These are phyloP conservation scores for Podospora appendiculata DNA, from an alignment of 495 filamentous ascomycete species.

Conservation along the genomic window DNA sequence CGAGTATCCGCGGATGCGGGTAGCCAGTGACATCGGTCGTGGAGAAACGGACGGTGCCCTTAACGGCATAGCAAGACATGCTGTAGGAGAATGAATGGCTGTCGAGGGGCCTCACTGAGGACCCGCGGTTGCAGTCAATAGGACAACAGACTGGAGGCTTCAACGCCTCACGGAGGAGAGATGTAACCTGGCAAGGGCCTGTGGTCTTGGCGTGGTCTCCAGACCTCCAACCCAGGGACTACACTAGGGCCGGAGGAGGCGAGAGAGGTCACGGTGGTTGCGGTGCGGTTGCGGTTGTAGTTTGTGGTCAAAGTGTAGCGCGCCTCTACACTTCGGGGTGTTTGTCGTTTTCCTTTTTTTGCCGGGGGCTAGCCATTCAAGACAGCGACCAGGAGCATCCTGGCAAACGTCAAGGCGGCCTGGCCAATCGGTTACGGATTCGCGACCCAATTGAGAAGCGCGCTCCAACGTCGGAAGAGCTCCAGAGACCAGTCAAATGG, in stretches of 20 bases:
- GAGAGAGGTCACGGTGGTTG: too few relatives aligned
- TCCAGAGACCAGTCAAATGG: too few relatives aligned
- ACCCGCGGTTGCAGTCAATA: slow-evolving; percentile 1
- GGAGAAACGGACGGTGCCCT: neutral
- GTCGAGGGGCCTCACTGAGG: neutral
- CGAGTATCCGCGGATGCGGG: neutral
- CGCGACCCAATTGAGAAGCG: neutral
- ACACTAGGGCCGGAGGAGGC: too few relatives aligned
- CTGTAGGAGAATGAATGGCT: neutral
- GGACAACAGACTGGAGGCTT: too few relatives aligned
- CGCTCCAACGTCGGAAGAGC: neutral
- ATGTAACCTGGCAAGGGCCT: too few relatives aligned
- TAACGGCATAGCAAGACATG: neutral
- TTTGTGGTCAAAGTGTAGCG: slow-evolving; percentile 6
- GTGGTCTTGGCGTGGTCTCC: too few relatives aligned
- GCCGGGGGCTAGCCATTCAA: slow-evolving; percentile 1
- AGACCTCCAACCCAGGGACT: too few relatives aligned
- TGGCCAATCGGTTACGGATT: slow-evolving; percentile 19
- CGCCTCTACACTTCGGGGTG: slow-evolving; percentile 1
- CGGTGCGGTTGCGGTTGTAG: too few relatives aligned
- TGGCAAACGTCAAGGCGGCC: neutral
- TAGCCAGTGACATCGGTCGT: neutral
- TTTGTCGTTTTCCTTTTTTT: neutral
- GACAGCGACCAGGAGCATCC: slow-evolving; percentile 3
- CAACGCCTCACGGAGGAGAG: too few relatives aligned